Evolutionary conservation across 108 stramenopile species (phyloP), one percentile per base, ranked within the genome.

Genomic region (Epipyxis sp.): DNA sequence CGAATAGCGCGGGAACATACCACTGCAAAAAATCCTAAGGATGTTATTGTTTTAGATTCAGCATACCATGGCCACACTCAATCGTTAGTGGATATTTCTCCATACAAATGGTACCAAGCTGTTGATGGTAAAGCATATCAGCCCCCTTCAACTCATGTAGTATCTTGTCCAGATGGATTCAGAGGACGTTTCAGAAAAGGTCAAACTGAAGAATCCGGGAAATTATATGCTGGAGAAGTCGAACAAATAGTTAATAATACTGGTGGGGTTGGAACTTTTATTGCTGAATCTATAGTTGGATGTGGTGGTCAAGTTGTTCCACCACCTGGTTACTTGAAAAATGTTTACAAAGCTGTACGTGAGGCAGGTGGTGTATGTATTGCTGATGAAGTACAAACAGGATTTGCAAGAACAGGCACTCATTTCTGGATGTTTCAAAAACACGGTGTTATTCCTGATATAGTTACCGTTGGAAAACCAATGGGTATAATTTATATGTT

Each of bases 331-430:
- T 98, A 94, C 80, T 54, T 98, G 40, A 46, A 43, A 27, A 59
- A 59, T 3, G 88, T 89, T 71, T 91, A 89, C 46, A 79, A 80
- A 16, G 87, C 90, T 1, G 94, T 98, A 20, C 93, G 92, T 35
- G 69, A 76, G 0, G 82, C 85, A 27, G 97, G 97, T 25, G 97
- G 95, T 1, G 74, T 98, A n/a, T 93, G 89, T 81, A 93, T 98
- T 78, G 94, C 95, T 1, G 97, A 98, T 87, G 97, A 98, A 82
- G 93, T 98, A 10, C 97, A 98, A 83, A 94, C 94, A 40, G 97
- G 94, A 16, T 94, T 98, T 87, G 95, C 94, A 40, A 81, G 97
- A 25, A 69, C 91, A 32, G 97, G 97, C 1, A 16, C 39, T 40
- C 77, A 90, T 74, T 92, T 86, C 78, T 98, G 94, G 94, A 94